Evolutionary conservation across 129 eudicot genomes (phyloP).

Genomic region (Glebionis coronaria): DNA sequence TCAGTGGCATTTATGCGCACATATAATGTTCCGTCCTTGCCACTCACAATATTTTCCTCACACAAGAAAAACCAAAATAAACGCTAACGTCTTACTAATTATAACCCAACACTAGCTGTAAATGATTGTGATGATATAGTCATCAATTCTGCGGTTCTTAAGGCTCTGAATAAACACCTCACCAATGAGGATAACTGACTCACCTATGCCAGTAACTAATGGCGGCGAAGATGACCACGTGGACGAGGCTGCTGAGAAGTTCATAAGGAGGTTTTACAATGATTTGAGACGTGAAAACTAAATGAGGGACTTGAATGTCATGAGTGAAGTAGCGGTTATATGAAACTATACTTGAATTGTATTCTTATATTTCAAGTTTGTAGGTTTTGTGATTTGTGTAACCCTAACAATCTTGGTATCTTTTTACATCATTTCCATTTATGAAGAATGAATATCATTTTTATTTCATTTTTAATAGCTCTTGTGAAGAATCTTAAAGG

Average conservation of each 20-base stretch:
- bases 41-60: conserved; percentile 34
- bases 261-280: conserved; percentile 45
- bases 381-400: conserved; percentile 16
- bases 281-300: conserved; percentile 27
- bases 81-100: background rate
- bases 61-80: conserved; percentile 37
- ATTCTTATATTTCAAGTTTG: background rate
- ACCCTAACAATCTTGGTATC: conserved; percentile 15
- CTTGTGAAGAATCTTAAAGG: too few relatives aligned
- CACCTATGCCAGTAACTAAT: conserved; percentile 17
- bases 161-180: conserved; percentile 20
- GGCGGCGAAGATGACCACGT: conserved; percentile 25
- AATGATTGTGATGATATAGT: conserved; percentile 15
- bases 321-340: conserved; percentile 13
- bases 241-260: conserved; percentile 55
- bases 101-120: background rate
- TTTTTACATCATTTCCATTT: background rate
- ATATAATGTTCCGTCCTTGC: conserved; percentile 41
- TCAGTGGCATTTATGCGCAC: too few relatives aligned
- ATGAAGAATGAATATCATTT: background rate
- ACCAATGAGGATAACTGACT: conserved; percentile 30
- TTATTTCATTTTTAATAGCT: too few relatives aligned
- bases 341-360: conserved; percentile 8
- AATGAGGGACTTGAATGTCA: background rate
- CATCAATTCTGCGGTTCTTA: conserved; percentile 16